phyloP scores from a whole-genome alignment of 164 flowering plant genomes.

The Macadamia integrifolia region DNA sequence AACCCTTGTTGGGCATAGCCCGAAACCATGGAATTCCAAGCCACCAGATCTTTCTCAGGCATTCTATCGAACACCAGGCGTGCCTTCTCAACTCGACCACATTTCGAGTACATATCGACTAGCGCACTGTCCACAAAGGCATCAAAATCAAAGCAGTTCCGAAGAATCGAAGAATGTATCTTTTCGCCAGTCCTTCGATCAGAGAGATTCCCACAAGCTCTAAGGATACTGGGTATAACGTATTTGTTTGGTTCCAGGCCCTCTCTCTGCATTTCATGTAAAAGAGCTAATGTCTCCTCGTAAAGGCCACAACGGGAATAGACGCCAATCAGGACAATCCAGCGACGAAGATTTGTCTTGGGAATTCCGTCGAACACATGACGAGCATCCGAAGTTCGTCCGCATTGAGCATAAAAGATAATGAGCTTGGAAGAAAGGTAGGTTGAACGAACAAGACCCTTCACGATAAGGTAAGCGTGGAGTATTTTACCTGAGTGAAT shows the following conservation, averaged over 20 bases:
- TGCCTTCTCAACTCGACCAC: slow-evolving; percentile 46
- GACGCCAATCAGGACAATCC: slow-evolving; percentile 57
- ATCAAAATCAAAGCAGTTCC: slow-evolving; percentile 34
- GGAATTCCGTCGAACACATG: slow-evolving; percentile 68
- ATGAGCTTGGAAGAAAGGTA: slow-evolving; percentile 58
- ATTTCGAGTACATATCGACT: slow-evolving; percentile 76
- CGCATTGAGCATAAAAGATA: slow-evolving; percentile 39
- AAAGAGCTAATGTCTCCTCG: slow-evolving; percentile 46
- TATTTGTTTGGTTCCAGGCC: slow-evolving; percentile 37
- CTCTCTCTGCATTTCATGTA: slow-evolving; percentile 45
- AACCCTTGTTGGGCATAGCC: slow-evolving; percentile 56
- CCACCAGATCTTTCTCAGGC: slow-evolving; percentile 59
- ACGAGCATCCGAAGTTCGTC: slow-evolving; percentile 34
- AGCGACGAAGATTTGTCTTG: slow-evolving; percentile 33
- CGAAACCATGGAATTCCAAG: slow-evolving; percentile 66
- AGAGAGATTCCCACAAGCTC: slow-evolving; percentile 58
- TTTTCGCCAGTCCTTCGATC: slow-evolving; percentile 39
- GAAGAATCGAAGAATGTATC: slow-evolving; percentile 42
- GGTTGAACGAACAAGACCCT: slow-evolving; percentile 35
- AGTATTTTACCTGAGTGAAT: slow-evolving; percentile 35
- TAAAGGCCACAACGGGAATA: slow-evolving; percentile 48
- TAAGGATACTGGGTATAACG: slow-evolving; percentile 63
- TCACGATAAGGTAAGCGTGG: slow-evolving; percentile 54
- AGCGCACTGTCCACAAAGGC: slow-evolving; percentile 51
- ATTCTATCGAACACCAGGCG: slow-evolving; percentile 47